These are phyloP conservation scores for Lasiodiplodia sp. DNA, from an alignment of 2,329 filamentous ascomycete genomes.

Conservation along the genomic window DNA sequence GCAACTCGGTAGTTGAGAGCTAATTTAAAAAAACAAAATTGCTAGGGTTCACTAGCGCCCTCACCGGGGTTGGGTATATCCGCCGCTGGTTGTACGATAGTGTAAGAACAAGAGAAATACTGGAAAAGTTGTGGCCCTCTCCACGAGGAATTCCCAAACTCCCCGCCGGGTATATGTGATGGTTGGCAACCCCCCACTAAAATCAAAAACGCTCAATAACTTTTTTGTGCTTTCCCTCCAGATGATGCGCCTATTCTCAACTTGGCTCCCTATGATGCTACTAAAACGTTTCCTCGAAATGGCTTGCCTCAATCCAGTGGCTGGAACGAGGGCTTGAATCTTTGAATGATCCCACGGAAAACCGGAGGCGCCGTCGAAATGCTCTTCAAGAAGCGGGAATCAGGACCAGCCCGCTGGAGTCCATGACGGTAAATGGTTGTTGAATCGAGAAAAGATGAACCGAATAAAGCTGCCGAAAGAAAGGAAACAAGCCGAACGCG, in stretches of 20 bases:
- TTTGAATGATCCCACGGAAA: slow-evolving; percentile 17
- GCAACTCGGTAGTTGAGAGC: background rate
- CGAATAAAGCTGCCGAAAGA: slow-evolving; percentile 24
- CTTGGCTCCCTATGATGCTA: slow-evolving; percentile 15
- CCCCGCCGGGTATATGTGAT: slow-evolving; percentile 44
- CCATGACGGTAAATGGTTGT: slow-evolving; percentile 12
- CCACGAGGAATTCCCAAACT: slow-evolving; percentile 38
- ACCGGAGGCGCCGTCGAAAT: slow-evolving; percentile 22
- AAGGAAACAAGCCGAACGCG: background rate
- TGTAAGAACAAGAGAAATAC: slow-evolving; percentile 31
- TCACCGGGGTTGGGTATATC: slow-evolving; percentile 47
- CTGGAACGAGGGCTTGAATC: background rate
- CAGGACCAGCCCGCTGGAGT: slow-evolving; percentile 29
- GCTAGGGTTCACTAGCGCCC: slow-evolving; percentile 36
- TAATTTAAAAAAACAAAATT: slow-evolving; percentile 11
- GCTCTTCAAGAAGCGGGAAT: slow-evolving; percentile 24
- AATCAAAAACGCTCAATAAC: slow-evolving; percentile 24
- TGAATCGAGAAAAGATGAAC: background rate
- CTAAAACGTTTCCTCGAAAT: slow-evolving; percentile 17
- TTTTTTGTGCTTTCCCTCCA: slow-evolving; percentile 22
- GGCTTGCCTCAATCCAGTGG: slow-evolving; percentile 1
- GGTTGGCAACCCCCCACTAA: slow-evolving; percentile 3
- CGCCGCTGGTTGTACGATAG: slow-evolving; percentile 43
- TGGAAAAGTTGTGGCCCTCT: slow-evolving; percentile 37
- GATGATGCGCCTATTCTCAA: slow-evolving; percentile 7